phyloP scores from a whole-genome alignment of 805 yeast genomes.

The Cyberlindnera veronae region DNA sequence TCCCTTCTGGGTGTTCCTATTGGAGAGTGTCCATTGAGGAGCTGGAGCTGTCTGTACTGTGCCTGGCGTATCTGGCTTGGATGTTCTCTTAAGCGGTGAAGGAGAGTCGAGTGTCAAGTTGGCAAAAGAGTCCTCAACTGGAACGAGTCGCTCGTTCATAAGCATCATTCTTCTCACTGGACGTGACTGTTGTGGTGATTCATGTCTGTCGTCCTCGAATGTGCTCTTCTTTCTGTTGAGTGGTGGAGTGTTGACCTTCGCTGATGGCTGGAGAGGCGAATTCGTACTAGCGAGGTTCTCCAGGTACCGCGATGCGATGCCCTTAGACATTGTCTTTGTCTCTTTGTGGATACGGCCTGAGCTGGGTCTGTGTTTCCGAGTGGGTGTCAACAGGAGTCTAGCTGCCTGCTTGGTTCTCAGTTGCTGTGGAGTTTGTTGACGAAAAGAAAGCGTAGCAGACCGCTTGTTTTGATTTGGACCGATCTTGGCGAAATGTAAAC shows the following conservation, averaged over 20 bases:
- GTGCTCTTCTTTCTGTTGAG: neutral
- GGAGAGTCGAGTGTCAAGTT: conserved; percentile 23
- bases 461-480: conserved; percentile 11
- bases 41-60: conserved; percentile 5
- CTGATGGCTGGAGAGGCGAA: conserved; percentile 21
- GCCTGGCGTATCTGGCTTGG: neutral
- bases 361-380: no score
- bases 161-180: conserved; percentile 10
- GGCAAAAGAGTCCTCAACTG: conserved; percentile 21
- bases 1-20: conserved; percentile 35
- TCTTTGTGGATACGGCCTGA: no score
- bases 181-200: neutral
- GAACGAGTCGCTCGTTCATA: conserved; percentile 11
- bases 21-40: conserved; percentile 17
- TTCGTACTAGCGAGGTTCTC: conserved; percentile 19
- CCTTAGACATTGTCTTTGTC: conserved; percentile 16
- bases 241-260: conserved; percentile 14
- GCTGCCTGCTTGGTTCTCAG: neutral
- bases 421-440: neutral
- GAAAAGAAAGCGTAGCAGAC: neutral
- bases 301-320: conserved; percentile 27
- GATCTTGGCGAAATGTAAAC: conserved; percentile 12
- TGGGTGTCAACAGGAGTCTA: neutral
- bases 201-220: conserved; percentile 1
- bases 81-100: conserved; percentile 25